phyloP scores from a whole-genome alignment of 352 stramenopile genomes.

The Aphanomyces cochlioides region DNA sequence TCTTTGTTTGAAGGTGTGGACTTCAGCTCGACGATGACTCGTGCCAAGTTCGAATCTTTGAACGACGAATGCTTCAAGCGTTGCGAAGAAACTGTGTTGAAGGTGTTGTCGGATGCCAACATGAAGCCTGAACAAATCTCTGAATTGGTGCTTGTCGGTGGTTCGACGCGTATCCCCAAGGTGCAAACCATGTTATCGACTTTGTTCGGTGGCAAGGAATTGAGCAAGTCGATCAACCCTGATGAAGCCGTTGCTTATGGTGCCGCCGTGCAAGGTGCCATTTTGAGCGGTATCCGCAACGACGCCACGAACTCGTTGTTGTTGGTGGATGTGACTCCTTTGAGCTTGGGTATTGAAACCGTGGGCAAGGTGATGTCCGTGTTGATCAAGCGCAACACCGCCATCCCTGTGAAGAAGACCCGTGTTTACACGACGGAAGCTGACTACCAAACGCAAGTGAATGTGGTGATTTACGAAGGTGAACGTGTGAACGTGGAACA shows the following conservation, averaged over 20 bases:
- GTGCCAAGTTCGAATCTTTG: slow-evolving; percentile 90
- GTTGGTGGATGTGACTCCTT: slow-evolving; percentile 86
- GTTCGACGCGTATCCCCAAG: slow-evolving; percentile 60
- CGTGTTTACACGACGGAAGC: slow-evolving; percentile 68
- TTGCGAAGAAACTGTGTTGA: slow-evolving; percentile 76
- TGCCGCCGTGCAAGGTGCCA: slow-evolving; percentile 60
- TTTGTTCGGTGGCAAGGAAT: slow-evolving; percentile 57
- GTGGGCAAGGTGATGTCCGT: slow-evolving; percentile 85
- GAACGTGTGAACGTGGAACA: slow-evolving; percentile 82
- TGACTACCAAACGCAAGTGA: slow-evolving; percentile 79
- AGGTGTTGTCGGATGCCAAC: slow-evolving; percentile 59
- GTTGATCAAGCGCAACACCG: slow-evolving; percentile 86
- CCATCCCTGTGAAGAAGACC: slow-evolving; percentile 80
- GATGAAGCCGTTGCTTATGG: slow-evolving; percentile 80
- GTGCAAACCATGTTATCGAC: slow-evolving; percentile 56
- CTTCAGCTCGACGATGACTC: slow-evolving; percentile 92
- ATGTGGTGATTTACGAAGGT: slow-evolving; percentile 86
- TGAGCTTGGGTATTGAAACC: slow-evolving; percentile 86
- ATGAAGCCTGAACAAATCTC: slow-evolving; percentile 65
- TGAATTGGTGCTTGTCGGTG: slow-evolving; percentile 55
- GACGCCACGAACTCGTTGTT: slow-evolving; percentile 83
- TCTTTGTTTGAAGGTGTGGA: slow-evolving; percentile 94
- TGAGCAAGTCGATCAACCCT: slow-evolving; percentile 70
- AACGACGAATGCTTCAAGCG: slow-evolving; percentile 78
- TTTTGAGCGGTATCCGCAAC: slow-evolving; percentile 61